A percentile compares a stretch with the other conserved stretches of the same genome.
Evolutionary conservation across 495 filamentous ascomycete genomes (phyloP).

Genomic region (Neurospora pannonica): DNA sequence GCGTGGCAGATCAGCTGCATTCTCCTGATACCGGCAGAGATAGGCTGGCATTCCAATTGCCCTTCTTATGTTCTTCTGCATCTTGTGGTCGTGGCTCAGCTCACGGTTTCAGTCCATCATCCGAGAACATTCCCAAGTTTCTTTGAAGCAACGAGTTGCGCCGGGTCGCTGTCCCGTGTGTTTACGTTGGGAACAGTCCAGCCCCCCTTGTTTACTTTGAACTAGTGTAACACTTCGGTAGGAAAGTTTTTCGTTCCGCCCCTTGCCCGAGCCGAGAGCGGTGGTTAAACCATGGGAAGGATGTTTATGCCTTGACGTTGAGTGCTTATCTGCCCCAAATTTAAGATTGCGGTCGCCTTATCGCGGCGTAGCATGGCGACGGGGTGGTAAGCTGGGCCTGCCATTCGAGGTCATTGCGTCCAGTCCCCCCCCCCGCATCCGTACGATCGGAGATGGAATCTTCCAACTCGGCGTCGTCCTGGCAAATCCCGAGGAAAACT

Average conservation of each 20-base stretch:
- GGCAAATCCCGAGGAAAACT: not conserved
- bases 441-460: not conserved
- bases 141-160: not conserved
- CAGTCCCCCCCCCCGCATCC: not conserved
- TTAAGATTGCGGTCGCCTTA: not conserved
- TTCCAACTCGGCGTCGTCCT: not conserved
- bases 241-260: not conserved
- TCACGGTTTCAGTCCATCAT: not conserved
- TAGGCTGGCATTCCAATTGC: not conserved
- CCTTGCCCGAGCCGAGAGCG: not conserved
- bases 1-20: not conserved
- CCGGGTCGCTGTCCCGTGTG: not conserved
- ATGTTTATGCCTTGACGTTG: not conserved
- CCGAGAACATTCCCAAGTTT: not conserved
- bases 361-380: not conserved
- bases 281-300: not conserved
- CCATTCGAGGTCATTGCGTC: not conserved
- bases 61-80: not conserved
- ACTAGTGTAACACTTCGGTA: not conserved
- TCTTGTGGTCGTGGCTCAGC: not conserved
- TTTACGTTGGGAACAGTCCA: not conserved
- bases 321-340: not conserved
- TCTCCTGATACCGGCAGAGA: not conserved
- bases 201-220: not conserved
- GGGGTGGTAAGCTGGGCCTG: not conserved